Base-by-base conservation (phyloP, 768 basidiomycete species). In the Crepidotus variabilis region DNA sequence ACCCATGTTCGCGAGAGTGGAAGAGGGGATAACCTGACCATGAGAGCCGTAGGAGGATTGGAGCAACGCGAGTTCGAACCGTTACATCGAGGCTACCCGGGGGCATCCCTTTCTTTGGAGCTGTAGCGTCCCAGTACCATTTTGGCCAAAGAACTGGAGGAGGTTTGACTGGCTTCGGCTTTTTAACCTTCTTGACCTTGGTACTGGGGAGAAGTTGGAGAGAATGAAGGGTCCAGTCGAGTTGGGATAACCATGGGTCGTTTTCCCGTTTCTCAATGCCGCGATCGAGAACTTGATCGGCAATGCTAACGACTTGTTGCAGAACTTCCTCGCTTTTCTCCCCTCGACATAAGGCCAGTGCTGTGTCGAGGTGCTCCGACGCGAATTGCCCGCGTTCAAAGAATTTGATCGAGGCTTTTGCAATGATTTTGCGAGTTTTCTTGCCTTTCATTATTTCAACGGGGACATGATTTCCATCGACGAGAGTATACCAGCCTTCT, bases 101-200 rank as follows among this genome's bases (percentile, higher is more conserved):
- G 5, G 81, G 75, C 55, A 76, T 65, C 56, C 76, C 85, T 67
- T 86, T 87, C 72, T 82, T 88, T 2, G 88, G 91, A 63, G 78
- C 85, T 2, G 87, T 76, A 2, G 92, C 81, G 22, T 98, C 94
- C 90, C 88, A 94, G 66, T 92, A 99, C 97, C 97, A 98, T 67
- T 92, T 90, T 0, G 95, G 96, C 94, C 95, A 98, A n/a, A 76
- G 54, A 0, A 86, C 78, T 0, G 79, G 73, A 10, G 78, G 78
- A 2, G 74, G 72, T 61, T 79, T 81, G 13, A 61, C 46, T 9
- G 69, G 67, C 53, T 75, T 76, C 0, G 63, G 50, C 48, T 73
- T 75, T 36, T 65, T 60, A 4, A 47, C 33, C 21, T 60, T 52
- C 35, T 75, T 77, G 23, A 57, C 36, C 22, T 56, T 61, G 50